Conservation (phyloP, 495 filamentous ascomycete genomes). For the Cercophora newfieldiana region DNA sequence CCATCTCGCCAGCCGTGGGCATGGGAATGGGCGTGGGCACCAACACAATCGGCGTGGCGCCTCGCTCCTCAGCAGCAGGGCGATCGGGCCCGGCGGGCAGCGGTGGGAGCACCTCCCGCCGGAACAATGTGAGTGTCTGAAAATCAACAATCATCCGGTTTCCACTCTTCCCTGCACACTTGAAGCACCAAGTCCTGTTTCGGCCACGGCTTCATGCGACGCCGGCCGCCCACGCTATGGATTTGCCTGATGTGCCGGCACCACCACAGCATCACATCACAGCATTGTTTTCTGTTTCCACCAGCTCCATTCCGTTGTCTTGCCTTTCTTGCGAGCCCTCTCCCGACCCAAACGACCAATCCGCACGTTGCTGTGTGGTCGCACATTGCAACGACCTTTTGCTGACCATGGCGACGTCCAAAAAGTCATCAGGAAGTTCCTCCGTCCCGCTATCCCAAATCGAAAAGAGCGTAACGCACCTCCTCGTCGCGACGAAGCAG, state of each 20-base stretch:
- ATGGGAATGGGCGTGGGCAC: conserved; percentile 36
- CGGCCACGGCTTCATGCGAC: conserved; percentile 22
- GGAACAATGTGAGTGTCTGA: conserved; percentile 51
- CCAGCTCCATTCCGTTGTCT: background rate
- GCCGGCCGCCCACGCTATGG: background rate
- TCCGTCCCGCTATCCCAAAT: conserved; percentile 75
- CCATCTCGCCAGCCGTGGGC: conserved; percentile 42
- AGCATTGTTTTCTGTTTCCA: background rate
- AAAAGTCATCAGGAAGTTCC: conserved; percentile 46
- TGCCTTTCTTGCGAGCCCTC: background rate
- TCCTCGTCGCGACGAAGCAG: conserved; percentile 96
- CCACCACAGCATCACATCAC: background rate
- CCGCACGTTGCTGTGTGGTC: background rate
- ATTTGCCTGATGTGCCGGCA: conserved; percentile 16
- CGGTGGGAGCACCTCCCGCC: conserved; percentile 43
- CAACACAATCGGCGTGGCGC: conserved; percentile 35
- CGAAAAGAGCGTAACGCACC: conserved; percentile 97
- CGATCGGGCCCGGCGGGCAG: conserved; percentile 25
- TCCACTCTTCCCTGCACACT: conserved; percentile 16
- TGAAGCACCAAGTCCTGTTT: conserved; percentile 28
- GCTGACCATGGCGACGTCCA: conserved; percentile 26
- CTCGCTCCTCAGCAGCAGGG: conserved; percentile 45
- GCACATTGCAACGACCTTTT: background rate
- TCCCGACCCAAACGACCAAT: background rate
- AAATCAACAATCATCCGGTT: conserved; percentile 17